A percentile compares a stretch with the other conserved stretches of the same genome.
phyloP scores from a whole-genome alignment of 495 filamentous ascomycete genomes.

The Bacidia gigantensis region DNA sequence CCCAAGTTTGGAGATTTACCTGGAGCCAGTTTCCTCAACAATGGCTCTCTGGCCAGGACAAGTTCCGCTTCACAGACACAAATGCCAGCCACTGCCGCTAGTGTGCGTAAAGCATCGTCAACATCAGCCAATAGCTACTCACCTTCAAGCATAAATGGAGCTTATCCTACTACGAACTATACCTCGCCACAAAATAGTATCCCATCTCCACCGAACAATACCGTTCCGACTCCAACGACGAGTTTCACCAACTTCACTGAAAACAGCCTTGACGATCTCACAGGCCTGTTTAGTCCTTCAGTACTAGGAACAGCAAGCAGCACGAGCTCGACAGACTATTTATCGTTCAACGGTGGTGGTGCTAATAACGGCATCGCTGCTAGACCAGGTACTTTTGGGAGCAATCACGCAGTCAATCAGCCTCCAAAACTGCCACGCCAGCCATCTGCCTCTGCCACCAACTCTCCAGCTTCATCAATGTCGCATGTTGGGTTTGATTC shows the following conservation, averaged over 20 bases:
- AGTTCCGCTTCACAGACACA: slow-evolving; percentile 8
- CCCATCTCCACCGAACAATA: slow-evolving; percentile 1
- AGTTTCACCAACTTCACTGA: slow-evolving; percentile 23
- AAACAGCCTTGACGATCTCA: slow-evolving; percentile 23
- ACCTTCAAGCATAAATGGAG: slow-evolving; percentile 6
- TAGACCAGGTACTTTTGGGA: slow-evolving; percentile 9
- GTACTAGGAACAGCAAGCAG: slow-evolving; percentile 25
- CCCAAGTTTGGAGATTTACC: slow-evolving; percentile 65
- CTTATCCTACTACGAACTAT: not conserved
- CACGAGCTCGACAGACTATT: slow-evolving; percentile 15
- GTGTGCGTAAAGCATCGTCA: slow-evolving; percentile 20
- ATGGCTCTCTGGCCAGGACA: slow-evolving; percentile 23
- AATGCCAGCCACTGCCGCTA: slow-evolving; percentile 20
- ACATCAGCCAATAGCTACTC: slow-evolving; percentile 6
- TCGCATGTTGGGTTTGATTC: slow-evolving; percentile 33
- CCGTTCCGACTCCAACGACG: not conserved
- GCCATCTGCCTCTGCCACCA: slow-evolving; percentile 23
- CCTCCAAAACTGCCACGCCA: slow-evolving; percentile 13
- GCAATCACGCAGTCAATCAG: slow-evolving; percentile 10
- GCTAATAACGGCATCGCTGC: not conserved
- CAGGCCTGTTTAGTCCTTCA: slow-evolving; percentile 34
- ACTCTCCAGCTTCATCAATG: slow-evolving; percentile 49
- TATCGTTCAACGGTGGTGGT: slow-evolving; percentile 7
- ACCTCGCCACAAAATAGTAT: slow-evolving; percentile 1
- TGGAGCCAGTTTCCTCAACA: slow-evolving; percentile 39